phyloP scores from a whole-genome alignment of 257 asterid genomes.

The Eustoma russellianum region DNA sequence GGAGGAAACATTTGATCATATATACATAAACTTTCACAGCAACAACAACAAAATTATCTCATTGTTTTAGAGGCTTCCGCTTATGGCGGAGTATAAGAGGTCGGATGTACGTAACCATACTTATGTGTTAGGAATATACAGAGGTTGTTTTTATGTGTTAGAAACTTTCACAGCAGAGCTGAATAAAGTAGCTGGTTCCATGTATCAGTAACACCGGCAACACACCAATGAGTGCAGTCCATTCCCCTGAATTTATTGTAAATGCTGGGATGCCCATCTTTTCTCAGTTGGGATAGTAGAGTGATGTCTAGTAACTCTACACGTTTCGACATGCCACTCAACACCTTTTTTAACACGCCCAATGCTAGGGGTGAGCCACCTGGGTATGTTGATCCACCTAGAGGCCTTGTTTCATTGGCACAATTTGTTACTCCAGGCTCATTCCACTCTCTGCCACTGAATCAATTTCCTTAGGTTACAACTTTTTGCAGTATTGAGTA shows the following conservation, averaged over 20 bases:
- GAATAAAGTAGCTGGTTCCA: slow-evolving; percentile 7
- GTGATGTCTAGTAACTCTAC: slow-evolving; percentile 48
- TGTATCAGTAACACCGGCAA: slow-evolving; percentile 7
- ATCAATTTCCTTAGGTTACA: too few relatives aligned
- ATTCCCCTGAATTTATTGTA: slow-evolving; percentile 1
- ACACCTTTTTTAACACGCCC: slow-evolving; percentile 27
- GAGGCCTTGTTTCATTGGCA: slow-evolving; percentile 43
- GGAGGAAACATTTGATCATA: too few relatives aligned
- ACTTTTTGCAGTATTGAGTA: too few relatives aligned
- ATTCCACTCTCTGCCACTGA: slow-evolving; percentile 58
- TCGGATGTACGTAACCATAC: too few relatives aligned
- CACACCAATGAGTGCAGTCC: slow-evolving; percentile 6
- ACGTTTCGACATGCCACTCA: slow-evolving; percentile 39
- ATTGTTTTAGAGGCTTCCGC: too few relatives aligned
- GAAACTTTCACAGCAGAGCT: not conserved
- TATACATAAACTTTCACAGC: too few relatives aligned
- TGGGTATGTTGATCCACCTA: slow-evolving; percentile 23
- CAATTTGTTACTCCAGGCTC: slow-evolving; percentile 29
- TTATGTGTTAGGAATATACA: too few relatives aligned
- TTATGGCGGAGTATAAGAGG: too few relatives aligned
- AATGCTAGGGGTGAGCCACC: slow-evolving; percentile 29
- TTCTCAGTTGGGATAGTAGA: slow-evolving; percentile 52
- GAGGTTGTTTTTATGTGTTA: too few relatives aligned
- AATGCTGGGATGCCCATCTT: slow-evolving; percentile 64
- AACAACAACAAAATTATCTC: too few relatives aligned